These are phyloP conservation scores for Salix suchowensis DNA, from an alignment of 345 rosid species.

Conservation along the genomic window DNA sequence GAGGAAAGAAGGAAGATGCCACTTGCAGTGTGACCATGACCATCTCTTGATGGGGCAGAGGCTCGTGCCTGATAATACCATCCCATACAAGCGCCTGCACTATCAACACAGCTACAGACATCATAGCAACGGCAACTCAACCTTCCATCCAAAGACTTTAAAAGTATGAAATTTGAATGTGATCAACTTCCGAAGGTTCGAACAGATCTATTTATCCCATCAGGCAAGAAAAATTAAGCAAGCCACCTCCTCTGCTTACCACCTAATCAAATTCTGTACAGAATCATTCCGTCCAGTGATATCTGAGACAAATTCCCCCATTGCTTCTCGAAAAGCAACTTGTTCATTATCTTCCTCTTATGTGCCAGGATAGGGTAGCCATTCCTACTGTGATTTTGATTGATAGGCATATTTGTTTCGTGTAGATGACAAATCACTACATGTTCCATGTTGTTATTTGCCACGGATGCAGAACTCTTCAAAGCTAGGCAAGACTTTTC, in stretches of 20 bases:
- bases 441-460: not conserved
- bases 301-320: not conserved
- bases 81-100: not conserved
- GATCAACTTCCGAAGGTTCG: not conserved
- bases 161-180: not conserved
- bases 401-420: not conserved
- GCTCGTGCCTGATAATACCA: not conserved
- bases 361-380: not conserved
- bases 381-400: not conserved
- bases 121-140: not conserved
- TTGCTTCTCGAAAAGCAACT: not conserved
- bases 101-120: not conserved
- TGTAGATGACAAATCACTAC: not conserved
- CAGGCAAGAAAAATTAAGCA: not conserved
- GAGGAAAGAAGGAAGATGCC: too few species aligned
- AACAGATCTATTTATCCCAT: not conserved
- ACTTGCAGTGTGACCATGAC: not conserved
- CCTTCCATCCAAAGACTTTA: not conserved
- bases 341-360: not conserved
- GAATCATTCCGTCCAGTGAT: not conserved
- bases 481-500: not conserved
- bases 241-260: not conserved
- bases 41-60: not conserved
- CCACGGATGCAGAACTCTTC: too few species aligned
- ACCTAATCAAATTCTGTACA: not conserved